Conservation (phyloP, 2,329 filamentous ascomycete genomes). For the Neonectria neomacrospora region DNA sequence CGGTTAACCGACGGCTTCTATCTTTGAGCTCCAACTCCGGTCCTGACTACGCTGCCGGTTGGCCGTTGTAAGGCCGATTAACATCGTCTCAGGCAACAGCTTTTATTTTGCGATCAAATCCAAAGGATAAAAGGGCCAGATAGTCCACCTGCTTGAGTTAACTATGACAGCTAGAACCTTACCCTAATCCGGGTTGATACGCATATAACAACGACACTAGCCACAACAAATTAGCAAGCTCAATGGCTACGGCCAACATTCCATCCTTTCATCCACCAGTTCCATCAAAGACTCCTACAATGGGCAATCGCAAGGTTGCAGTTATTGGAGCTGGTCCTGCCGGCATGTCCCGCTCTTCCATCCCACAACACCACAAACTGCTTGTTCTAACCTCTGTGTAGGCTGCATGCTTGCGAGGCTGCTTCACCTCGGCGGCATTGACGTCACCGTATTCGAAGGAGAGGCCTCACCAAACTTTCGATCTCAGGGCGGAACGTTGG, state of each 20-base stretch:
- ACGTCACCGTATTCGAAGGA: conserved; percentile 62
- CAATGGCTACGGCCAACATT: neutral
- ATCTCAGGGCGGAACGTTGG: conserved; percentile 64
- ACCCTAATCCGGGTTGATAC: neutral
- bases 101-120: neutral
- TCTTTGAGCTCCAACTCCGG: conserved; percentile 20
- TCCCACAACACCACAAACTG: neutral
- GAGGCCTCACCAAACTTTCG: conserved; percentile 57
- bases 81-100: neutral
- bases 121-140: neutral
- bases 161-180: neutral
- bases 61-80: neutral
- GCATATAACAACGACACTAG: neutral
- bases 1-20: conserved; percentile 27
- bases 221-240: neutral
- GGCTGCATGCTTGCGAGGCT: conserved; percentile 57
- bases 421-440: conserved; percentile 58
- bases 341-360: conserved; percentile 31
- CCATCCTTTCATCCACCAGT: neutral
- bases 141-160: neutral
- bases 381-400: conserved; percentile 24
- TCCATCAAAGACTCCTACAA: conserved; percentile 12
- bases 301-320: conserved; percentile 41
- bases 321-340: conserved; percentile 46
- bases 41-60: neutral